Base-by-base conservation (phyloP, 768 basidiomycete genomes). In the Cystoderma amianthinum region DNA sequence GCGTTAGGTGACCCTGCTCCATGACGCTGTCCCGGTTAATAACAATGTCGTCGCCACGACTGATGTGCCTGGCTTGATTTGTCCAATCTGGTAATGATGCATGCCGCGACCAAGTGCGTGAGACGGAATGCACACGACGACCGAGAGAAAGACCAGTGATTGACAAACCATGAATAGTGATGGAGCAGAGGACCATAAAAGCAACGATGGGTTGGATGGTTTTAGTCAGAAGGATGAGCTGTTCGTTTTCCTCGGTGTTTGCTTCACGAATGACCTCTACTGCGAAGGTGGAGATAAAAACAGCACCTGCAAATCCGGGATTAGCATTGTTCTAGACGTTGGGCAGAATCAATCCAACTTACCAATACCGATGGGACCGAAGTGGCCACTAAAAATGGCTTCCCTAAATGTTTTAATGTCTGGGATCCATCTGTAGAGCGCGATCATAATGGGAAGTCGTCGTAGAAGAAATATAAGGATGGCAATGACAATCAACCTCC, bases 71-170 rank as follows among this genome's bases (percentile, higher is more conserved):
- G 13, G 85, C 83, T 48, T 86, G 82, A 36, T 76, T 80, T 6
- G 89, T 72, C 90, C 93, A 96, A 34, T 93, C 90, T 0, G 93
- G 87, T 32, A 44, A 44, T 20, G 68, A 61, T 21, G 81, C 75
- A 49, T 85, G 78, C 39, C 92, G 71, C 6, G 91, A 94, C 84
- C 87, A 91, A 5, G 95, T 97, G 49, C 91, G 76, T 11, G 88
- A 85, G 41, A 90, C 84, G 13, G 68, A 83, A 57, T 94, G 92
- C n/a, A 97, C 92, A 18, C 92, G 80, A 21, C 88, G 72, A 13
- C 92, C 85, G 20, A 98, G 78, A 16, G 92, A 92, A 69, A 97
- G 96, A 56, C 85, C 85, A 0, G 95, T 92, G 48, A 99, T 96
- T 9, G 91, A 94, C 5, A 96, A 69, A 2, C 92, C 94, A 53